Conservation (phyloP, 805 yeast genomes). For the Saitoella complicata region DNA sequence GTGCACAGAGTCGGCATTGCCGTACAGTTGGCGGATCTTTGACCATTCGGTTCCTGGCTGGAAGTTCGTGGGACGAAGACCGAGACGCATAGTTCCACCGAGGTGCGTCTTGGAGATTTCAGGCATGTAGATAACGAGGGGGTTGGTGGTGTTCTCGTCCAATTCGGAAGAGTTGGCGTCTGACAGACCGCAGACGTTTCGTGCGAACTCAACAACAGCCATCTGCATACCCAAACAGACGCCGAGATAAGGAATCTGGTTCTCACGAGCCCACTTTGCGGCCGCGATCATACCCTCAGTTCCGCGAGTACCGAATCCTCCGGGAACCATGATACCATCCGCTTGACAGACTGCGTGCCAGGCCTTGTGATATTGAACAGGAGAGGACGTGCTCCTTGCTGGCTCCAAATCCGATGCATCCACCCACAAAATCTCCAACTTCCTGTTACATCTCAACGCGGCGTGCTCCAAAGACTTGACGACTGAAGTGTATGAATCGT, state of each 20-base stretch:
- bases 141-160: conserved; percentile 37
- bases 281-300: conserved; percentile 97
- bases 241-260: conserved; percentile 85
- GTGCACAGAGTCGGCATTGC: conserved; percentile 45
- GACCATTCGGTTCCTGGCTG: conserved; percentile 50
- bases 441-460: conserved; percentile 74
- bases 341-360: conserved; percentile 90
- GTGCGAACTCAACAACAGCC: conserved; percentile 85
- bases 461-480: conserved; percentile 92
- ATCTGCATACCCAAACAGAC: conserved; percentile 95
- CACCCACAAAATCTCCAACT: conserved; percentile 84
- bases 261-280: conserved; percentile 96
- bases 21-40: conserved; percentile 53
- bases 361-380: conserved; percentile 77
- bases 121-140: conserved; percentile 92
- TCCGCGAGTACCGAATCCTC: conserved; percentile 96
- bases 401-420: conserved; percentile 84
- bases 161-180: conserved; percentile 14
- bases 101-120: conserved; percentile 88
- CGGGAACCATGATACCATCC: conserved; percentile 94
- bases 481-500: conserved; percentile 88
- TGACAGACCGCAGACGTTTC: conserved; percentile 52
- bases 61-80: conserved; percentile 80
- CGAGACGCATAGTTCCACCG: conserved; percentile 99
- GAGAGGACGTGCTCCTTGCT: conserved; percentile 33